Base-by-base conservation (phyloP, 2,329 filamentous ascomycete genomes). In the Thielaviopsis cerberus region DNA sequence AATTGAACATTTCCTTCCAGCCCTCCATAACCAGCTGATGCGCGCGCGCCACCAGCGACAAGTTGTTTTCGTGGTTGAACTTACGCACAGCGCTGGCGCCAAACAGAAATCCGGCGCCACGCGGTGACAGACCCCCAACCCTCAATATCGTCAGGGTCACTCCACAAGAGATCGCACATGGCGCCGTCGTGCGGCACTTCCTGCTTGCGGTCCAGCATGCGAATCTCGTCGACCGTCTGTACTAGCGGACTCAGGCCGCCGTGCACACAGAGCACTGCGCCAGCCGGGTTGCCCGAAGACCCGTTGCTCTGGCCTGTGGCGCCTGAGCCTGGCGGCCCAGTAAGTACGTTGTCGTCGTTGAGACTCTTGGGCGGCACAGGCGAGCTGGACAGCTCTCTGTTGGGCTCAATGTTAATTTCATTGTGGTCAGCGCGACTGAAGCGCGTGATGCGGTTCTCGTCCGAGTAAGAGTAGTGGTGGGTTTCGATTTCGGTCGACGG, bases 1-100 rank as follows among this genome's bases (percentile, higher is more conserved):
- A 85, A 67, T 95, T 88, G 67, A 97, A 98, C 90, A 97, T 97
- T 69, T 97, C 92, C 72, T 97, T 97, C 71, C 96, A 98, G 0
- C 92, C 92, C 69, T 98, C 92, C 92, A 97, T 98, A 63, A 98
- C 92, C 23, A 98, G 81, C 70, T 98, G 92, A 68, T 98, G 92
- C 0, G 92, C 92, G 58, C 92, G 82, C 20, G 91, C 92, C 63
- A 98, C 92, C 56, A 98, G 77, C 23, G 85, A 88, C 26, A 98
- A 78, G 67, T 95, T 88, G 69, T 98, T 98, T 59, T 83, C 81
- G 70, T 96, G 85, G 71, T 97, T 98, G 74, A 98, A 98, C 63
- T 83, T 82, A 66, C 92, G 94, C 66, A 97, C 91, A 59, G 97
- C 97, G 67, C 96, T 90, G 3, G 87, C 84, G 55, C 92, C 92